phyloP scores from a whole-genome alignment of 1,139 yeast species.

The Candida sp. region DNA sequence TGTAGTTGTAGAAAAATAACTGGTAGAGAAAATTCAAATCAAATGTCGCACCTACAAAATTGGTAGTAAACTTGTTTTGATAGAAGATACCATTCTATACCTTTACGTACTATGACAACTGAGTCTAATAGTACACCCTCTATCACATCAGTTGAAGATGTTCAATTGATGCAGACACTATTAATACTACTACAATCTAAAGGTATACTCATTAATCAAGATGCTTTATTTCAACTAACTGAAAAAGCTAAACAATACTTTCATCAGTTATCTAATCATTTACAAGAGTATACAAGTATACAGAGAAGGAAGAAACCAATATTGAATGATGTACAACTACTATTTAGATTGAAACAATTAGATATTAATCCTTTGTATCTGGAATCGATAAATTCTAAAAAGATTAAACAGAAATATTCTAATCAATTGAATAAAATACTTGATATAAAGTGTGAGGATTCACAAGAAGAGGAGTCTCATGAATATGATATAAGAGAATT shows the following conservation, averaged over 20 bases:
- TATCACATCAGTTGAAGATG: conserved; percentile 27
- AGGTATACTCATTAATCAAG: conserved; percentile 32
- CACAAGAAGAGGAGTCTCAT: conserved; percentile 38
- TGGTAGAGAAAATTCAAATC: no score
- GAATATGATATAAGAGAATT: conserved; percentile 51
- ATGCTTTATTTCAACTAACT: conserved; percentile 46
- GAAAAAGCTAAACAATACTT: conserved; percentile 50
- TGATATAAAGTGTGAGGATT: conserved; percentile 30
- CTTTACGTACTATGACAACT: background rate
- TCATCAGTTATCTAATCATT: conserved; percentile 38
- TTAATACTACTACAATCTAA: conserved; percentile 34
- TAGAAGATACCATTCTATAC: background rate
- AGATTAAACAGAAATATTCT: conserved; percentile 4
- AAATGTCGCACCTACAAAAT: background rate
- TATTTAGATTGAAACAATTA: conserved; percentile 46
- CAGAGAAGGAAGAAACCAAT: conserved; percentile 68
- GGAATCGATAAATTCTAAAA: conserved; percentile 30
- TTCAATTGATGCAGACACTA: conserved; percentile 31
- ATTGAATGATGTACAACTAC: conserved; percentile 50
- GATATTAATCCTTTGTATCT: conserved; percentile 40
- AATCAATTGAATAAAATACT: conserved; percentile 5
- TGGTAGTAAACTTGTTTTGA: background rate
- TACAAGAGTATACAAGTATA: conserved; percentile 56
- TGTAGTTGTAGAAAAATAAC: no score
- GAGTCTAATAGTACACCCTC: background rate